phyloP scores from a whole-genome alignment of 192 early-diverging fungal genomes.

The Diversispora epigaea region DNA sequence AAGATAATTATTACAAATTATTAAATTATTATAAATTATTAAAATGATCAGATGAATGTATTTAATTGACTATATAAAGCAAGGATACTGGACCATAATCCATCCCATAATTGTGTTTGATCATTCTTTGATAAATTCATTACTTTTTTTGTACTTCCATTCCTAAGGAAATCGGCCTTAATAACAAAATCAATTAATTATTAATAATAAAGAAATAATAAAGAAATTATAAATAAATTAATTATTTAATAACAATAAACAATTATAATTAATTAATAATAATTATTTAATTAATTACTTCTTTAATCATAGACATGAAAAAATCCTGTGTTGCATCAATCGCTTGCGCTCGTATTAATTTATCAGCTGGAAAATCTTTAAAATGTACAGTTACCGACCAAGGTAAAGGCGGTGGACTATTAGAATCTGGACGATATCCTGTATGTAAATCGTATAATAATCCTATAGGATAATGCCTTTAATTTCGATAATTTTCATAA shows the following conservation, averaged over 20 bases:
- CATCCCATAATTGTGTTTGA: constrained; percentile 78
- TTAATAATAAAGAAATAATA: no score
- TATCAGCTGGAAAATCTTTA: constrained; percentile 66
- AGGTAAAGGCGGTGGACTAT: constrained; percentile 53
- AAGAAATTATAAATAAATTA: no score
- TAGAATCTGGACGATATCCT: constrained; percentile 33
- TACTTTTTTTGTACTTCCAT: constrained; percentile 78
- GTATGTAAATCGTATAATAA: constrained; percentile 74
- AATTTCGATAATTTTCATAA: constrained; percentile 74
- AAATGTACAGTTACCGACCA: constrained; percentile 82
- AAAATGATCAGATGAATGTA: no score
- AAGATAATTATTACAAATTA: no score
- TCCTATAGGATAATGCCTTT: constrained; percentile 88
- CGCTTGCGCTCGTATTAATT: constrained; percentile 60
- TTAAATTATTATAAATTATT: no score
- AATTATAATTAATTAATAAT: no score
- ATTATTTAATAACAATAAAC: no score
- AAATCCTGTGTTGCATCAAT: constrained; percentile 65
- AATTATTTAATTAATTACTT: no score
- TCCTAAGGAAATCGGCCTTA: constrained; percentile 79
- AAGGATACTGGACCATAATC: constrained; percentile 57
- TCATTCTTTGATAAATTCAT: constrained; percentile 85
- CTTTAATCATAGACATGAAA: constrained; percentile 88
- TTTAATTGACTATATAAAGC: background rate
- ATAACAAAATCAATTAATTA: no score